Evolutionary conservation across 768 basidiomycete genomes (phyloP), one percentile per base, ranked within the genome.

Genomic region (Tricholoma hemisulphureum): DNA sequence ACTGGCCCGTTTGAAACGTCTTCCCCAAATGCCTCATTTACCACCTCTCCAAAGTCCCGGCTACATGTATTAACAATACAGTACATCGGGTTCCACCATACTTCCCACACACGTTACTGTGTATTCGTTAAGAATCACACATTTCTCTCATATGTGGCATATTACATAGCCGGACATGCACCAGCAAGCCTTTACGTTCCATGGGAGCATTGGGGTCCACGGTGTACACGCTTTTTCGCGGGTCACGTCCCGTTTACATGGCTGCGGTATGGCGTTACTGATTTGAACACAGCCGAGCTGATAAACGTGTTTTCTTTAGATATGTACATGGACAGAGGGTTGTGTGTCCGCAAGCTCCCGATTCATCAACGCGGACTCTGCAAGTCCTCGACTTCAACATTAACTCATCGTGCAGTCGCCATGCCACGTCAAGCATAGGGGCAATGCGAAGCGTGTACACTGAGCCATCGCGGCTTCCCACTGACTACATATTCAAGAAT

Each of bases 1-100:
- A 73, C 75, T 0, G 70, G 69, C 1, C 75, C 73, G 1, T 72
- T 73, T 18, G 71, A 70, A 1, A 56, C 54, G 0, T 63, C 69
- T 26, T 63, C 58, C 2, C 51, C 64, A 1, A 55, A 58, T 28
- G 62, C 62, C 18, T 53, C 62, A 1, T 74, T 76, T 24, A 45
- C 49, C 5, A 63, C 74, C 3, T 55, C 55, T 14, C 31, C 57
- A 14, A 39, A 28, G 6, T 56, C 60, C 13, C 55, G 63, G 13
- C 37, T 63, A 8, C 60, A 59, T 31, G 60, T 59, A 2, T 8
- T 63, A 32, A 56, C 49, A 6, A 45, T 63, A 31, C 51, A 56
- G 20, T 56, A 60, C 39, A 29, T 26, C 56, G 39, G 20, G 4
- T 21, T n/a, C 20, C 24, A 51, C 50, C 21, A 26, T 32, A 26